phyloP scores from a whole-genome alignment of 2,329 filamentous ascomycete genomes.

The Xylaria sp. region DNA sequence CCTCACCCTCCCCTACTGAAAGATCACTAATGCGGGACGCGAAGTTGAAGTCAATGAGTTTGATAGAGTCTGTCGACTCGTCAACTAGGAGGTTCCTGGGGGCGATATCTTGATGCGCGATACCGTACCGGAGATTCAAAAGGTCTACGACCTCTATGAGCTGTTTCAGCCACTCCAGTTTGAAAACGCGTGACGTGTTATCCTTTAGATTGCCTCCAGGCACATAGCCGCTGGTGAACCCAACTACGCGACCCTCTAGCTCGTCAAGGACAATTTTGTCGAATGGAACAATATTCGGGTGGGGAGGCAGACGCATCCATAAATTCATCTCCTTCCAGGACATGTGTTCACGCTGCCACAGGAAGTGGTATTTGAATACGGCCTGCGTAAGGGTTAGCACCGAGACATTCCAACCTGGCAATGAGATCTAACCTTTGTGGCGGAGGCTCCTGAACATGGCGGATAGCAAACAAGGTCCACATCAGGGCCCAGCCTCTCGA shows the following conservation, averaged over 20 bases:
- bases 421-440: conserved; percentile 13
- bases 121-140: conserved; percentile 53
- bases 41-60: conserved; percentile 54
- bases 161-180: conserved; percentile 53
- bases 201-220: conserved; percentile 51
- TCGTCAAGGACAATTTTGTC: conserved; percentile 45
- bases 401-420: neutral
- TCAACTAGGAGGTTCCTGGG: conserved; percentile 54
- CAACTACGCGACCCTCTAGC: conserved; percentile 49
- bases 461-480: conserved; percentile 47
- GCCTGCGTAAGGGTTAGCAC: conserved; percentile 24
- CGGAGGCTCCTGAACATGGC: conserved; percentile 25
- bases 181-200: conserved; percentile 50
- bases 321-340: conserved; percentile 46
- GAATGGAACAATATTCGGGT: conserved; percentile 46
- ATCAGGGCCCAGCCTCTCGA: conserved; percentile 47
- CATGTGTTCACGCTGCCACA: conserved; percentile 35
- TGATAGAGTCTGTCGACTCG: conserved; percentile 48
- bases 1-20: neutral
- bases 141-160: conserved; percentile 53
- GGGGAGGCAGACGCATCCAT: conserved; percentile 50
- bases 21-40: conserved; percentile 40
- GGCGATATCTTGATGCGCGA: conserved; percentile 55
- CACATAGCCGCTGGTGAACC: conserved; percentile 53
- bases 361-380: conserved; percentile 53